Evolutionary conservation across 208 protist species (phyloP).

Genomic region (Leishmania tarentolae): DNA sequence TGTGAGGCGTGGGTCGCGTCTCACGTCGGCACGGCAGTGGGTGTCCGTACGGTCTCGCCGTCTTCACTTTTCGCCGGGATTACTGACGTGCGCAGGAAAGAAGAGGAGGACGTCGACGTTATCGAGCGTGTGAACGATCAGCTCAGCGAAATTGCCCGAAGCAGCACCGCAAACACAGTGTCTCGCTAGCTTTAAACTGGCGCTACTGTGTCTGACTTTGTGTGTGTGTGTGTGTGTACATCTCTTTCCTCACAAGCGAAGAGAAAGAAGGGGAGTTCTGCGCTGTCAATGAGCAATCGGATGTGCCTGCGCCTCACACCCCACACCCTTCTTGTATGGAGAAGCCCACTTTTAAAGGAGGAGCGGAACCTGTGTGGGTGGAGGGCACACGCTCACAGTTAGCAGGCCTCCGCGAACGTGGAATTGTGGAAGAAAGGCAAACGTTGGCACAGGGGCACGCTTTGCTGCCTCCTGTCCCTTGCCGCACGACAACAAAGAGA

Average conservation of each 20-base stretch:
- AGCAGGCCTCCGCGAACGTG: background rate
- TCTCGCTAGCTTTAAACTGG: background rate
- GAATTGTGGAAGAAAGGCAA: background rate
- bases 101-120: background rate
- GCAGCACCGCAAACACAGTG: background rate
- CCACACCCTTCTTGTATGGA: background rate
- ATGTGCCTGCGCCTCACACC: background rate
- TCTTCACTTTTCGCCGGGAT: slow-evolving; percentile 14
- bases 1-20: background rate
- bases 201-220: background rate
- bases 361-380: background rate
- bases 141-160: slow-evolving; percentile 24
- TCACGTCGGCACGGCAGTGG: background rate
- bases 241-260: background rate
- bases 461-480: background rate
- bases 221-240: background rate
- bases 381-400: background rate
- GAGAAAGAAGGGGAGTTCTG: slow-evolving; percentile 6
- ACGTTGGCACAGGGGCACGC: background rate
- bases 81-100: background rate
- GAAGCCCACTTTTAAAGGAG: background rate
- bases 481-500: too few relatives aligned
- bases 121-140: slow-evolving; percentile 21
- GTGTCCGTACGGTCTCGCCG: background rate
- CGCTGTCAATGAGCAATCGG: background rate